Evolutionary conservation across 768 basidiomycete species (phyloP).

Genomic region (Antrodiella citrinella): DNA sequence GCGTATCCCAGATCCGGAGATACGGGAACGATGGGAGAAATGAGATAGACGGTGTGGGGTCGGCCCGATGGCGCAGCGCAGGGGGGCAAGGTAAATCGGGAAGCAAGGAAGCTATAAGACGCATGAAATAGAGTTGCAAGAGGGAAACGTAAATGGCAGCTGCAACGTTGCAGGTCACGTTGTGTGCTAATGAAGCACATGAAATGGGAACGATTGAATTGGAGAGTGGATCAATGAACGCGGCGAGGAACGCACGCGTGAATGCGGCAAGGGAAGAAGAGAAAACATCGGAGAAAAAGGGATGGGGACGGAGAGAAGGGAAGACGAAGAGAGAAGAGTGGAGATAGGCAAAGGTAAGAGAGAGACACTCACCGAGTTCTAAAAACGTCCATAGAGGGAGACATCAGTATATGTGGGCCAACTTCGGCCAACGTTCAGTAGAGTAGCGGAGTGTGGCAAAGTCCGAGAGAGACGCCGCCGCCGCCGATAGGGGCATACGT

Average conservation of each 20-base stretch:
- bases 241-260: not conserved
- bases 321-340: not conserved
- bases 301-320: not conserved
- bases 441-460: too few relatives aligned
- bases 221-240: not conserved
- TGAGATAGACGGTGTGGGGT: not conserved
- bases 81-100: not conserved
- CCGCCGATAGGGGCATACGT: too few relatives aligned
- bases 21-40: not conserved
- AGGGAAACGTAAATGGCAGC: not conserved
- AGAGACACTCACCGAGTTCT: slow-evolving; percentile 44
- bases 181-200: not conserved
- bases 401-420: not conserved
- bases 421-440: too few relatives aligned
- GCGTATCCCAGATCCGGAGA: not conserved
- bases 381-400: not conserved
- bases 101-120: not conserved
- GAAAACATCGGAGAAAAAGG: not conserved
- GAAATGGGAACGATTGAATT: not conserved
- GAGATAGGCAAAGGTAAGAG: not conserved
- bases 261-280: not conserved
- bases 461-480: too few relatives aligned
- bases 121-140: not conserved
- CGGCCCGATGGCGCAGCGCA: not conserved
- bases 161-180: not conserved